Conservation (phyloP, 2,329 filamentous ascomycete species). For the Aspergillus sp. region DNA sequence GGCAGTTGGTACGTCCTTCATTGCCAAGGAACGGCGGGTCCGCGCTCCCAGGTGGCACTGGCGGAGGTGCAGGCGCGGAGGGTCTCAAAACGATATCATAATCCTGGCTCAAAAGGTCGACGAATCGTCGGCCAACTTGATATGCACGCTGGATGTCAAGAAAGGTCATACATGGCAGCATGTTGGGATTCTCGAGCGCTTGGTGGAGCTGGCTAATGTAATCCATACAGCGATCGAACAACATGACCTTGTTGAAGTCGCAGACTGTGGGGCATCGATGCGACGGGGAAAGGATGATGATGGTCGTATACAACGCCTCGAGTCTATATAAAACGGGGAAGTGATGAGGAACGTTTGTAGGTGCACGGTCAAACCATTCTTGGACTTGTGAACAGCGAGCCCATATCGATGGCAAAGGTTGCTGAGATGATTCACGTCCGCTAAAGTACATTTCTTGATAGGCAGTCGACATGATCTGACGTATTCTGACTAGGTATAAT, state of each 20-base stretch:
- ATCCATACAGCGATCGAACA: slow-evolving; percentile 80
- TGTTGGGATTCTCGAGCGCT: slow-evolving; percentile 53
- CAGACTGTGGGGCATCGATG: slow-evolving; percentile 62
- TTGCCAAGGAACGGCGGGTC: slow-evolving; percentile 24
- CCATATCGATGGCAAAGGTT: slow-evolving; percentile 50
- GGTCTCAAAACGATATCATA: slow-evolving; percentile 39
- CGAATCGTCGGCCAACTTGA: slow-evolving; percentile 56
- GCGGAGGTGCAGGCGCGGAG: slow-evolving; percentile 21
- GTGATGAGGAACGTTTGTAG: slow-evolving; percentile 55
- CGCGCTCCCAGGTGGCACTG: slow-evolving; percentile 24
- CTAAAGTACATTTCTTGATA: slow-evolving; percentile 85
- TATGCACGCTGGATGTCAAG: slow-evolving; percentile 81
- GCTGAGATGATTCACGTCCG: slow-evolving; percentile 59
- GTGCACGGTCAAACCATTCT: slow-evolving; percentile 72
- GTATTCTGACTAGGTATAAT: slow-evolving; percentile 70
- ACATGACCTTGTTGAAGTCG: slow-evolving; percentile 68
- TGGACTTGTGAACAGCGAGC: slow-evolving; percentile 53
- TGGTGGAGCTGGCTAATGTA: slow-evolving; percentile 70
- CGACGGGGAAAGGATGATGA: slow-evolving; percentile 80
- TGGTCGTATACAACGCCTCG: slow-evolving; percentile 83
- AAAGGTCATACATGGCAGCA: slow-evolving; percentile 69
- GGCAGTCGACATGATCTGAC: slow-evolving; percentile 79
- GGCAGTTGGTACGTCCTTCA: slow-evolving; percentile 28
- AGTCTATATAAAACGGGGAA: slow-evolving; percentile 76
- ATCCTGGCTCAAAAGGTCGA: slow-evolving; percentile 50